Evolutionary conservation across 139 green algal genomes (phyloP), one percentile per base, ranked within the genome.

Genomic region (Nannochloris sp.): DNA sequence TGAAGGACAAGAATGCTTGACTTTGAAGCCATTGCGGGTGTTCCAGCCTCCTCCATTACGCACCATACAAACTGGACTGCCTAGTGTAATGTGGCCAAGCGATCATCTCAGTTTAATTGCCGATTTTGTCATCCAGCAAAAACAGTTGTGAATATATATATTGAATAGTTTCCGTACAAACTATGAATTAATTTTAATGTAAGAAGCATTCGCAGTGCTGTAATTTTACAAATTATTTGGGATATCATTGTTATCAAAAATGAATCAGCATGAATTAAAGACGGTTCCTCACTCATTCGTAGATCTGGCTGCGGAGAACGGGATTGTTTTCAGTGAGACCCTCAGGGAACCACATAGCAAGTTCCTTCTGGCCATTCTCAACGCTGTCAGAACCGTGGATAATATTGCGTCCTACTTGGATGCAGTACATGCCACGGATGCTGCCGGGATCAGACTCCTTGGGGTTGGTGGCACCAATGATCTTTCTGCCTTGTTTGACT

Each of bases 281-380:
- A n/a, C n/a, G 19, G 42, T 51, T 51, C 42, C 42, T 35, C 14
- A 39, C 23, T 72, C 30, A 81, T 74, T 84, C 79, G 30, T 82
- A 84, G n/a, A 86, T 70, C 72, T 65, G 72, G 30, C 51, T 29
- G 29, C 54, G 39, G 8, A 73, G 46, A 46, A 65, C 60, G 23
- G 71, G 78, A 35, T 37, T 67, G 59, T 78, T 74, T 7, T 83
- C 72, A 1, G 68, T 60, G 4, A 85, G 54, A 66, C 77, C 85
- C 68, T 95, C 87, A 9, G 87, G 82, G 81, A 98, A 99, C 93
- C 93, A 99, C n/a, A 99, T 77, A 13, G 65, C 85, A 57, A 98
- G 93, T 81, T 99, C 94, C 55, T 90, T 86, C 70, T 96, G 64
- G 37, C 86, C 94, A 70, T 78, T 95, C 73, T 99, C 94, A 36